A percentile compares a stretch with the other conserved stretches of the same genome.
These are phyloP conservation scores for Thermothelomyces thermophilus DNA, from an alignment of 2,329 filamentous ascomycete species.

Conservation along the genomic window DNA sequence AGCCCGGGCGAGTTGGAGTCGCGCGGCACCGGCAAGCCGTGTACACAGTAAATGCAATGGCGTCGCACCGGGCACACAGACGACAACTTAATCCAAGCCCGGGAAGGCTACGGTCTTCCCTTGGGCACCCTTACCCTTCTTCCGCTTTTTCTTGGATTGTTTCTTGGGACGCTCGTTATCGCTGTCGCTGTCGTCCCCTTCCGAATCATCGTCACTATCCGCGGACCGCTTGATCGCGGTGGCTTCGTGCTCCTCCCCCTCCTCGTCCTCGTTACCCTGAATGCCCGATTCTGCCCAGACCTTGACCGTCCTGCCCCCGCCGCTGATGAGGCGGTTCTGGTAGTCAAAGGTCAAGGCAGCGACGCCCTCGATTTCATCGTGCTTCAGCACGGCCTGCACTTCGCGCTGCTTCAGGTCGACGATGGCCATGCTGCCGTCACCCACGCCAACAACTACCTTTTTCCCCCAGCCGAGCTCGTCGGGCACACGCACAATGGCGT, in stretches of 20 bases:
- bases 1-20: background rate
- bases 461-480: slow-evolving; percentile 61
- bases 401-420: slow-evolving; percentile 69
- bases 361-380: slow-evolving; percentile 85
- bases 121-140: slow-evolving; percentile 27
- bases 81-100: slow-evolving; percentile 27
- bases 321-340: slow-evolving; percentile 78
- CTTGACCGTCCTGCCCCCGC: slow-evolving; percentile 79
- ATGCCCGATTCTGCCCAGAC: slow-evolving; percentile 73
- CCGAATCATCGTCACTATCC: slow-evolving; percentile 40
- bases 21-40: background rate
- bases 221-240: slow-evolving; percentile 43
- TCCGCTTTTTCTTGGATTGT: slow-evolving; percentile 30
- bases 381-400: slow-evolving; percentile 60
- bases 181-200: slow-evolving; percentile 41
- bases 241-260: slow-evolving; percentile 41
- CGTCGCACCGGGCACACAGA: background rate
- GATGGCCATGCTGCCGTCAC: slow-evolving; percentile 72
- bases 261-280: slow-evolving; percentile 38
- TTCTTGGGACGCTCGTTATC: slow-evolving; percentile 27
- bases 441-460: slow-evolving; percentile 71
- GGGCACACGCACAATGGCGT: slow-evolving; percentile 68
- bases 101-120: slow-evolving; percentile 27
- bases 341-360: slow-evolving; percentile 78
- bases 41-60: background rate